Base-by-base conservation (phyloP, 805 yeast species). In the Cyberlindnera mrakii region DNA sequence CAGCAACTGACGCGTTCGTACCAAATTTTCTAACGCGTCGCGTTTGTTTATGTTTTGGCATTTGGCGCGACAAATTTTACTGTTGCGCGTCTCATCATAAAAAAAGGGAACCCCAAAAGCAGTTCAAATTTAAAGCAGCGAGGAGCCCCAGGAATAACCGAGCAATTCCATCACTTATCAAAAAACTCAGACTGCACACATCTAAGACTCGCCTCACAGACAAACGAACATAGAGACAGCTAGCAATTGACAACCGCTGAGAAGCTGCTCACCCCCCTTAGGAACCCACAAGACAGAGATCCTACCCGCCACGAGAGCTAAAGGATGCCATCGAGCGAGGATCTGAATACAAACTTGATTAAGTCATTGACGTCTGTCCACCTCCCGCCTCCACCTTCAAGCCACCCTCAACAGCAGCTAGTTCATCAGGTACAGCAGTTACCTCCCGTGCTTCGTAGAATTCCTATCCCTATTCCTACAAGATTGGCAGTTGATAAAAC, bases 321-420 rank as follows among this genome's bases (percentile, higher is more conserved):
- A 34, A 40, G 44, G 39, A 53, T 55, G 59, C 52, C 49, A 35
- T 35, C 50, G 11, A 54, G 51, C 42, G 54, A 55, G 37, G 62
- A 58, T 40, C 54, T 57, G 39, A 60, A 58, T 48, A 53, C 62
- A 25, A 60, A 58, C 55, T 53, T 66, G 41, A 50, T 65, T 42
- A 65, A 62, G 52, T 65, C 70, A 18, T 47, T 66, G 46, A 60
- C 63, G 17, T 66, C 70, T 25, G 68, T 67, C 29, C 68, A 67
- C 40, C 58, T 67, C 20, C 71, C 71, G 6, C 71, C 71, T 9
- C 71, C 70, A 3, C 70, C 71, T n/a, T 33, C 53, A 34, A 32
- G 43, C 33, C 42, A 43, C 43, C 35, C 32, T 18, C 44, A 17
- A 33, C 18, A 20, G 10, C 35, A 7, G 23, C 23, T 32, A 23